phyloP scores from a whole-genome alignment of 2,329 filamentous ascomycete species.

The Coniosporium uncinatum region DNA sequence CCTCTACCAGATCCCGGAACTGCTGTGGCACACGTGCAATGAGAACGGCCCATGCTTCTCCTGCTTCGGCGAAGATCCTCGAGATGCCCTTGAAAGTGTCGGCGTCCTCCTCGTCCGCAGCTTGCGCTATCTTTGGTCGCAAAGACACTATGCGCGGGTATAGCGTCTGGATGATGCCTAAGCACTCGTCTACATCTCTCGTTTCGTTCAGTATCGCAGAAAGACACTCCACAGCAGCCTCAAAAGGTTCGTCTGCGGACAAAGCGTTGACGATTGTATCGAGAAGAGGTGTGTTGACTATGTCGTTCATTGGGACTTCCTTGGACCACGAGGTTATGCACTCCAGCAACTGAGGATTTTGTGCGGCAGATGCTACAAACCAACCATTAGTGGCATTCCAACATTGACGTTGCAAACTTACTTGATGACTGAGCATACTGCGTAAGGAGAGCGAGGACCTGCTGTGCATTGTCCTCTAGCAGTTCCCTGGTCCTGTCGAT shows the following conservation, averaged over 20 bases:
- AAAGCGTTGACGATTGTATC: slow-evolving; percentile 76
- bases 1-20: slow-evolving; percentile 82
- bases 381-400: slow-evolving; percentile 13
- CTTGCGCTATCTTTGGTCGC: slow-evolving; percentile 68
- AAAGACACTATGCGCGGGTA: slow-evolving; percentile 78
- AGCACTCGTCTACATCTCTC: slow-evolving; percentile 85
- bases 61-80: slow-evolving; percentile 86
- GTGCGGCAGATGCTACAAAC: slow-evolving; percentile 63
- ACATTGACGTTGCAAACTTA: slow-evolving; percentile 51
- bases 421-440: slow-evolving; percentile 91
- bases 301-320: slow-evolving; percentile 78
- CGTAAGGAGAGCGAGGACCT: slow-evolving; percentile 82
- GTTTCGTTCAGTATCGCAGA: slow-evolving; percentile 92
- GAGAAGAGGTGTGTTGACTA: slow-evolving; percentile 83
- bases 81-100: slow-evolving; percentile 88
- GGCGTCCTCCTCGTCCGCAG: slow-evolving; percentile 74
- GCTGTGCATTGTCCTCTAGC: slow-evolving; percentile 82
- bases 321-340: slow-evolving; percentile 97
- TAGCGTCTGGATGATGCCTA: slow-evolving; percentile 74
- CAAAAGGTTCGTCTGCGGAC: slow-evolving; percentile 65
- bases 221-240: slow-evolving; percentile 87
- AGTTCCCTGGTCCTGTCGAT: slow-evolving; percentile 80
- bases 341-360: slow-evolving; percentile 87
- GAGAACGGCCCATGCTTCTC: slow-evolving; percentile 89
- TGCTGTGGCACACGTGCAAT: slow-evolving; percentile 79